These are phyloP conservation scores for Abelmoschus esculentus DNA, from an alignment of 345 rosid genomes.

Conservation along the genomic window DNA sequence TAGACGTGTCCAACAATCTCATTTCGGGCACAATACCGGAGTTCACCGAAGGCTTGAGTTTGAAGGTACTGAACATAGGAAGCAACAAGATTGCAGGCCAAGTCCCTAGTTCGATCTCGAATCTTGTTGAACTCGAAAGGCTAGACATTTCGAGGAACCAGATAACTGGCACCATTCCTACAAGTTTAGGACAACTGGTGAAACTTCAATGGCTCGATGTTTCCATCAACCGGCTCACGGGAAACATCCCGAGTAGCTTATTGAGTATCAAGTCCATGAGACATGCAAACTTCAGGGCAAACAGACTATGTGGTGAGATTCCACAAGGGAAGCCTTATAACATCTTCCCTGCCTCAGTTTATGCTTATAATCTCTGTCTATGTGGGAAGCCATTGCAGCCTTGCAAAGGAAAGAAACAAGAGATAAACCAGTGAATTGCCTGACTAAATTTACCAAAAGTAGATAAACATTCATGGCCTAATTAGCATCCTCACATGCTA, in stretches of 20 bases:
- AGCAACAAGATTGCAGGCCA: conserved; percentile 67
- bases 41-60: conserved; percentile 47
- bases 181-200: conserved; percentile 41
- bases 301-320: conserved; percentile 75
- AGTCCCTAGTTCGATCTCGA: conserved; percentile 70
- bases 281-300: conserved; percentile 83
- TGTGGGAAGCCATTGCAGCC: conserved; percentile 89
- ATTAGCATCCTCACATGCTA: conserved; percentile 20
- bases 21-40: conserved; percentile 68
- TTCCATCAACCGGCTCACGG: conserved; percentile 57
- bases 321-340: conserved; percentile 88
- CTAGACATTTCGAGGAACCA: conserved; percentile 73
- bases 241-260: conserved; percentile 65
- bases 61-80: conserved; percentile 62
- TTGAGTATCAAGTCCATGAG: conserved; percentile 38
- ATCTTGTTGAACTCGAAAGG: conserved; percentile 52
- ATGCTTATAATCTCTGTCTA: conserved; percentile 82
- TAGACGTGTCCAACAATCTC: conserved; percentile 59
- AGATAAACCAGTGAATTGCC: conserved; percentile 58
- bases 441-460: conserved; percentile 32
- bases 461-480: conserved; percentile 20
- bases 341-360: conserved; percentile 65
- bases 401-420: conserved; percentile 37
- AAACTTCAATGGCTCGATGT: conserved; percentile 76
- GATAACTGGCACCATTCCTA: conserved; percentile 62